Percentiles rank a stretch among this genome's conserved stretches.
Evolutionary conservation across 768 basidiomycete species (phyloP).

Genomic region (Mycena sanguinolenta): DNA sequence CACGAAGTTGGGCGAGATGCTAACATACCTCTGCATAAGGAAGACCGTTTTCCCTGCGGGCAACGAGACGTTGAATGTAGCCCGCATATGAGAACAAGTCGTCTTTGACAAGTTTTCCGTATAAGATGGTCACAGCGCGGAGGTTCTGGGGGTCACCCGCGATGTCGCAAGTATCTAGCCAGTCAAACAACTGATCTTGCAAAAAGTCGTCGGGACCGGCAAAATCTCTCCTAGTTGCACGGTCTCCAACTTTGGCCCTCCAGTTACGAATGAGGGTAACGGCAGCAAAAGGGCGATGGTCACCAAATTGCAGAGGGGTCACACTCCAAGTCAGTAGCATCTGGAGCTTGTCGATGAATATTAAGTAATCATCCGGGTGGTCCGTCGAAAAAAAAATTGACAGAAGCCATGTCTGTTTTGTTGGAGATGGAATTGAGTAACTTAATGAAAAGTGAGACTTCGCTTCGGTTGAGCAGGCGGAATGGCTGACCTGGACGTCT

Average conservation of each 20-base stretch:
- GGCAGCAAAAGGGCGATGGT: constrained; percentile 83
- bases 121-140: constrained; percentile 73
- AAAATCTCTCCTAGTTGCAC: constrained; percentile 73
- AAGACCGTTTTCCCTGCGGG: constrained; percentile 78
- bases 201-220: constrained; percentile 72
- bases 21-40: constrained; percentile 63
- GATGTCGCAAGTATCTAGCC: constrained; percentile 78
- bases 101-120: constrained; percentile 78
- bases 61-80: constrained; percentile 86
- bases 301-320: constrained; percentile 84
- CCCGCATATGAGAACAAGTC: constrained; percentile 80
- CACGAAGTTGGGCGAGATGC: background rate
- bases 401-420: constrained; percentile 68
- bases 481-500: constrained; percentile 59
- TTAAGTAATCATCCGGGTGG: constrained; percentile 50
- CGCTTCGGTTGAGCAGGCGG: constrained; percentile 1
- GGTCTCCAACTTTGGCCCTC: constrained; percentile 71
- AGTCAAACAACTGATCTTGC: constrained; percentile 85
- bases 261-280: constrained; percentile 76
- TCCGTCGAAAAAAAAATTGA: constrained; percentile 71
- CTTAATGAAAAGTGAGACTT: constrained; percentile 49
- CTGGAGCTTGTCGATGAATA: constrained; percentile 78
- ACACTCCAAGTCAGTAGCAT: constrained; percentile 86
- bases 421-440: constrained; percentile 83
- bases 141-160: constrained; percentile 70